These are phyloP conservation scores for Globisporangium splendens DNA, from an alignment of 352 stramenopile species.

Conservation along the genomic window DNA sequence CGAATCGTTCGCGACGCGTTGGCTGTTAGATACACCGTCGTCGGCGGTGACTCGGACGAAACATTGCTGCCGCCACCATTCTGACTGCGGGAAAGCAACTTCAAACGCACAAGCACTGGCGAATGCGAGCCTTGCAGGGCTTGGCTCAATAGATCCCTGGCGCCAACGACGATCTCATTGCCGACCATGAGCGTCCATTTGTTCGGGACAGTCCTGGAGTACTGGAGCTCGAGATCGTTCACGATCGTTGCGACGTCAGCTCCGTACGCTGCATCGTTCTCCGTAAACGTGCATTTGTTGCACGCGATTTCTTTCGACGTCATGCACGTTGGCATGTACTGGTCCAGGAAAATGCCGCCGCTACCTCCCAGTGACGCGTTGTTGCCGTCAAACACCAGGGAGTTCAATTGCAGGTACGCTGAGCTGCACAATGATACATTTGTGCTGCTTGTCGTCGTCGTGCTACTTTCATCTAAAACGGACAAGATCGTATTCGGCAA, in stretches of 20 bases:
- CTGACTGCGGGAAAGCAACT: neutral
- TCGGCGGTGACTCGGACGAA: neutral
- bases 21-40: neutral
- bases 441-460: neutral
- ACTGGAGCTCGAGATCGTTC: constrained; percentile 1
- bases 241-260: constrained; percentile 6
- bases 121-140: neutral
- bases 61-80: neutral
- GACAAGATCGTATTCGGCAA: neutral
- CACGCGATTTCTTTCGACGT: neutral
- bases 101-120: neutral
- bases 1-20: constrained; percentile 8
- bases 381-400: constrained; percentile 9
- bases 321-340: constrained; percentile 7
- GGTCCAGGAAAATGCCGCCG: constrained; percentile 13
- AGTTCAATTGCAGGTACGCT: neutral
- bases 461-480: neutral
- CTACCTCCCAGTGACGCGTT: constrained; percentile 9
- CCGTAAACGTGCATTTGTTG: constrained; percentile 1
- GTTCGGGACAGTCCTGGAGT: neutral
- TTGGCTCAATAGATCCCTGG: constrained; percentile 1
- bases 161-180: neutral
- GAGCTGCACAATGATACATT: neutral
- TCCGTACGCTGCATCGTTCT: constrained; percentile 3
- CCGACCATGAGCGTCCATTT: constrained; percentile 5